phyloP scores from a whole-genome alignment of 768 basidiomycete genomes.

The Crucibulum laeve region DNA sequence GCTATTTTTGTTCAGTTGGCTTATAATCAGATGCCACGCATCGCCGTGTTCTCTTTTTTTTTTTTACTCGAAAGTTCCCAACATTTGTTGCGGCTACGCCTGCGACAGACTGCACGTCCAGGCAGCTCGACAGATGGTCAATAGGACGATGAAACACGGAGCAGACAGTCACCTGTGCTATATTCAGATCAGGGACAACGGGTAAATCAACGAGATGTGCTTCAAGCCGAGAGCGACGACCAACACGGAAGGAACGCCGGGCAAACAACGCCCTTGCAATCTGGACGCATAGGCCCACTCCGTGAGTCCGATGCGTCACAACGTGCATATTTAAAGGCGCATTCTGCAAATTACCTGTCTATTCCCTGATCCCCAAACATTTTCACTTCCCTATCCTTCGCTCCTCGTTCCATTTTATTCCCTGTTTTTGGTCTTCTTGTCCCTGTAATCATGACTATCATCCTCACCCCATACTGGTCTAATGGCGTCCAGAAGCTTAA shows the following conservation, averaged over 20 bases:
- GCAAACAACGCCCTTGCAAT: no score
- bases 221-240: not conserved
- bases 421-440: constrained; percentile 3
- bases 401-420: constrained; percentile 4
- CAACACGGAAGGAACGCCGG: no score
- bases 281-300: no score
- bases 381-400: not conserved
- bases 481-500: constrained; percentile 72
- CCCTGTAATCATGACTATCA: constrained; percentile 42
- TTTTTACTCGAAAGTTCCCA: no score
- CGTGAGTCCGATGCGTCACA: not conserved
- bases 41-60: no score
- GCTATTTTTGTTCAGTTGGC: not conserved
- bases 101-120: no score
- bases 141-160: not conserved
- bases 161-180: not conserved
- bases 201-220: not conserved
- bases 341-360: not conserved
- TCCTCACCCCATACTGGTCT: constrained; percentile 68
- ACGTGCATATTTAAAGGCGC: not conserved
- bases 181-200: constrained; percentile 1
- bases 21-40: not conserved
- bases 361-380: constrained; percentile 6
- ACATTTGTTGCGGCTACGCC: no score
- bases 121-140: not conserved